phyloP scores from a whole-genome alignment of 768 basidiomycete genomes.

The Boletus reticuloceps region DNA sequence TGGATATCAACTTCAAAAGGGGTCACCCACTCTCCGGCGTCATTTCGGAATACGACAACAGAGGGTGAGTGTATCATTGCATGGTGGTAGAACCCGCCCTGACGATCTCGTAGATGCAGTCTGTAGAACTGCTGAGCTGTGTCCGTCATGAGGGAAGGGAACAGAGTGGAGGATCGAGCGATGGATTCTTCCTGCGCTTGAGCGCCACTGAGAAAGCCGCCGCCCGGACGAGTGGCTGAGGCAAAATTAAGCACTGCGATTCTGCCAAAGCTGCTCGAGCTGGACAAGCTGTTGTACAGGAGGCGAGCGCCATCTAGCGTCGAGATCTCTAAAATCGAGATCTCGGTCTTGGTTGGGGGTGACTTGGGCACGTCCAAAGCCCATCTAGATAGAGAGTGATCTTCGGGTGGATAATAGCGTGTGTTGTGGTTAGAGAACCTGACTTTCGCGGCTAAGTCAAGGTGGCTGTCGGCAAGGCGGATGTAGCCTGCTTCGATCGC shows the following conservation, averaged over 20 bases:
- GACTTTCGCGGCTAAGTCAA: conserved; percentile 36
- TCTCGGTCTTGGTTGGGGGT: conserved; percentile 25
- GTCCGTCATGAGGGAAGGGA: conserved; percentile 54
- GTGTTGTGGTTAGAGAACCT: conserved; percentile 42
- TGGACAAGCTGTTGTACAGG: conserved; percentile 24
- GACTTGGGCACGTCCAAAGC: conserved; percentile 10
- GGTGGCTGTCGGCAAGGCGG: conserved; percentile 23
- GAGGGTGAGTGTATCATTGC: conserved; percentile 74
- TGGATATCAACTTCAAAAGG: conserved; percentile 65
- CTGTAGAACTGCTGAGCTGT: conserved; percentile 60
- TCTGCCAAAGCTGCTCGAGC: conserved; percentile 22
- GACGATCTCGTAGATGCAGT: conserved; percentile 47
- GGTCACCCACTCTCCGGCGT: conserved; percentile 52
- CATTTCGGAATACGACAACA: conserved; percentile 61
- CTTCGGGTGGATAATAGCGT: conserved; percentile 47
- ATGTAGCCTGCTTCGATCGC: conserved; percentile 48
- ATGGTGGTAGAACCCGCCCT: conserved; percentile 68
- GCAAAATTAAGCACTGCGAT: conserved; percentile 76
- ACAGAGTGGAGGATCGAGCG: conserved; percentile 72
- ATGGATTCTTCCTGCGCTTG: conserved; percentile 82
- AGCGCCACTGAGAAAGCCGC: conserved; percentile 71
- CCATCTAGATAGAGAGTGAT: conserved; percentile 51
- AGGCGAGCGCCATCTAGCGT: conserved; percentile 61
- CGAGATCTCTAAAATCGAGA: conserved; percentile 58
- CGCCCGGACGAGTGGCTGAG: conserved; percentile 71